Base-by-base conservation (phyloP, 805 yeast genomes). In the Candida piceae region DNA sequence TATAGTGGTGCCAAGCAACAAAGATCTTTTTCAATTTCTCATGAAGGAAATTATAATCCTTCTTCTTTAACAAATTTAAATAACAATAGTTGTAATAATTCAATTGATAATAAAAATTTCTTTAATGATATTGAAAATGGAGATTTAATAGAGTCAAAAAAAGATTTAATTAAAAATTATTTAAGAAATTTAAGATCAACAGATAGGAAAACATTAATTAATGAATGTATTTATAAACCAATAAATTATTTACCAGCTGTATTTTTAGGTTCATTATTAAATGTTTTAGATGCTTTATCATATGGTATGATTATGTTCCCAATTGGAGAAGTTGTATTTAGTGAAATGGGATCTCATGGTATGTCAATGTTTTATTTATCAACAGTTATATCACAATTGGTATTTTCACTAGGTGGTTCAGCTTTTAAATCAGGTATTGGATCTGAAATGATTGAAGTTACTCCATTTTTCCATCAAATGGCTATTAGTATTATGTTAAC, bases 231-330 rank as follows among this genome's bases (percentile, higher is more conserved):
- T 11, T 37, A 58, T 1, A 62, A 58, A 40, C 80, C 82, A 1
- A 43, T 70, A 3, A 45, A 61, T 9, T 77, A 71, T 50, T 35
- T 78, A 3, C 97, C 98, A 0, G 81, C 95, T 0, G 96, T 89
- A 4, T 72, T 88, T 27, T 62, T 93, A 29, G 98, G 98, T 1
- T 67, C 87, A 0, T 62, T 93, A 31, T 67, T 93, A 30, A 93
- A 93, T 56, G 82, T 93, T 31, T 70, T 93, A 33, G 98, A 93
- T 59, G 98, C 95, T 0, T 69, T 93, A 33, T 86, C 96, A 0
- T 93, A 93, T 58, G 98, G 98, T 33, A 89, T 93, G 97, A 93
- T 93, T 55, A 78, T 93, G 68, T 93, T 93, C 63, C 98, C 98
- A 0, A 72, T 89, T 24, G 82, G 94, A 26, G 88, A 82, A 44